Conservation (phyloP, 1,284 basidiomycete genomes). For the Tausonia pullulans region DNA sequence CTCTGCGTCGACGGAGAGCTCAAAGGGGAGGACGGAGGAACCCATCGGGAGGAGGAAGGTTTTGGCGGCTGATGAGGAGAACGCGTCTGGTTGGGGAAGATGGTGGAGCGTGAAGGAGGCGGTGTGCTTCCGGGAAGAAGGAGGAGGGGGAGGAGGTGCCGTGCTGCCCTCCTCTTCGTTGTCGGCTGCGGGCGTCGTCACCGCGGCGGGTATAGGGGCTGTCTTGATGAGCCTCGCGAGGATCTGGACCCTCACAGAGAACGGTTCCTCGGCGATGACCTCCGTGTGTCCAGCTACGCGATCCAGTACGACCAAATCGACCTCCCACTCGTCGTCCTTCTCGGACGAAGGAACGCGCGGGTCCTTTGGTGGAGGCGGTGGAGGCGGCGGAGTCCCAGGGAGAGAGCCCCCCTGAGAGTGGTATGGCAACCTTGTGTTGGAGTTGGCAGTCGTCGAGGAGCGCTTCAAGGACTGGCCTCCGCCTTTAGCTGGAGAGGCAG, state of each 20-base stretch:
- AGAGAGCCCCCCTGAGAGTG: neutral
- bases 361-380: conserved; percentile 1
- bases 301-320: conserved; percentile 11
- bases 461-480: neutral
- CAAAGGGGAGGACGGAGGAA: neutral
- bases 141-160: neutral
- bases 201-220: neutral
- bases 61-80: neutral
- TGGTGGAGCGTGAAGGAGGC: neutral
- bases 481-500: neutral
- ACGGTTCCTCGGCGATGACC: neutral
- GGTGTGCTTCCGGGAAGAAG: neutral
- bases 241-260: neutral
- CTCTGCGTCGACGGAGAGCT: neutral
- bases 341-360: neutral
- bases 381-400: neutral
- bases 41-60: neutral
- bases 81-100: neutral
- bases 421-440: neutral
- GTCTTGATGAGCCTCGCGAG: neutral
- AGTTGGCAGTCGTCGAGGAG: neutral
- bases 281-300: neutral
- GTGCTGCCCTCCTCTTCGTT: neutral
- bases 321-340: neutral
- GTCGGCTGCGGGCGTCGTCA: neutral